Conservation (phyloP, 2,329 filamentous ascomycete species). For the Epichloe baconii region DNA sequence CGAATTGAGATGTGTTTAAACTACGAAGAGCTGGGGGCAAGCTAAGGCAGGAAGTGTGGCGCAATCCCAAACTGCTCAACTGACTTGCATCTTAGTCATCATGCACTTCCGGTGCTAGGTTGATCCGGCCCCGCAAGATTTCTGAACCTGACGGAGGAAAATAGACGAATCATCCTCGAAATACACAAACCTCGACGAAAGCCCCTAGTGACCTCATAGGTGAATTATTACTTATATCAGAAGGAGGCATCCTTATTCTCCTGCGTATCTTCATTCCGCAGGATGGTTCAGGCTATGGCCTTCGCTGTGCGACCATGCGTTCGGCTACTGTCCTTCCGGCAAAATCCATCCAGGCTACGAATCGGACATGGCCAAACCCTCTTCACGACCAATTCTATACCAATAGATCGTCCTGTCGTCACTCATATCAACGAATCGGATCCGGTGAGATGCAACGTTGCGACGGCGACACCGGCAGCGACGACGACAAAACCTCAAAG, state of each 20-base stretch:
- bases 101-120: neutral
- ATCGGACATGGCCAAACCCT: neutral
- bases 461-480: conserved; percentile 30
- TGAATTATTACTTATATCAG: neutral
- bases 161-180: neutral
- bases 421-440: neutral
- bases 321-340: conserved; percentile 6
- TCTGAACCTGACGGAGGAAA: neutral
- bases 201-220: neutral
- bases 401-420: neutral
- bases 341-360: neutral
- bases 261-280: neutral
- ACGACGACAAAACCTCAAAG: conserved; percentile 63
- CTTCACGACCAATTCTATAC: conserved; percentile 14
- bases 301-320: conserved; percentile 11
- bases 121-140: neutral
- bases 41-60: conserved; percentile 11
- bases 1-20: neutral
- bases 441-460: conserved; percentile 31
- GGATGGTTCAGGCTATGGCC: conserved; percentile 11
- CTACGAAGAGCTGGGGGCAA: neutral
- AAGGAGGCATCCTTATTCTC: neutral
- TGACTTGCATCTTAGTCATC: neutral
- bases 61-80: neutral
- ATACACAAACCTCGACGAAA: neutral